Conservation (phyloP, 352 stramenopile genomes). For the Phytophthora cajani region DNA sequence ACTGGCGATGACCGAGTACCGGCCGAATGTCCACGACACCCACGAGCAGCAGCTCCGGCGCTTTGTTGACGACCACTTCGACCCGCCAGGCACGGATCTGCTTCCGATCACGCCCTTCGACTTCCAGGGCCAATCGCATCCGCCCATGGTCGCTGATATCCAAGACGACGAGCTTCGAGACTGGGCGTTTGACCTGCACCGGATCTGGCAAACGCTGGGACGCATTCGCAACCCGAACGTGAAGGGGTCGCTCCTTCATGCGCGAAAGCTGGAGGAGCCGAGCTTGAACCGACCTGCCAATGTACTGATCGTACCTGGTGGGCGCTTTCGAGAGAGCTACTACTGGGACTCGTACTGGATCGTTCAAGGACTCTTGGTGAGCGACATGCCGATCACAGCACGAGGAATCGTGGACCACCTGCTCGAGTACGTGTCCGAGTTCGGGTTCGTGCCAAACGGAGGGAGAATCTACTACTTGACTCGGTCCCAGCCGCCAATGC, state of each 20-base stretch:
- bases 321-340: slow-evolving; percentile 93
- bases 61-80: slow-evolving; percentile 88
- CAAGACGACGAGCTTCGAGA: slow-evolving; percentile 53
- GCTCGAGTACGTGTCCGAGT: slow-evolving; percentile 85
- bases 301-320: slow-evolving; percentile 88
- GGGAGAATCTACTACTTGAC: slow-evolving; percentile 92
- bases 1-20: slow-evolving; percentile 66
- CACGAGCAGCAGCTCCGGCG: slow-evolving; percentile 54
- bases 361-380: slow-evolving; percentile 86
- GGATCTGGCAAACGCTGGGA: slow-evolving; percentile 77
- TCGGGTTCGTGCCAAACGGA: slow-evolving; percentile 91
- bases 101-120: slow-evolving; percentile 73
- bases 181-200: slow-evolving; percentile 78
- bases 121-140: slow-evolving; percentile 59
- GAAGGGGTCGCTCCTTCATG: slow-evolving; percentile 62
- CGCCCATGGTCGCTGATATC: slow-evolving; percentile 65
- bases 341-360: slow-evolving; percentile 96
- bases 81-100: slow-evolving; percentile 79
- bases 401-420: slow-evolving; percentile 87
- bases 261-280: slow-evolving; percentile 42
- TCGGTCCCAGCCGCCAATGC: slow-evolving; percentile 90
- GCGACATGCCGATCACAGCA: slow-evolving; percentile 80
- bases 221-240: slow-evolving; percentile 60
- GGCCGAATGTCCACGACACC: slow-evolving; percentile 17
- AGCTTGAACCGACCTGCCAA: slow-evolving; percentile 49